phyloP scores from a whole-genome alignment of 2,329 filamentous ascomycete species.

The Myriosclerotinia duriaeana region DNA sequence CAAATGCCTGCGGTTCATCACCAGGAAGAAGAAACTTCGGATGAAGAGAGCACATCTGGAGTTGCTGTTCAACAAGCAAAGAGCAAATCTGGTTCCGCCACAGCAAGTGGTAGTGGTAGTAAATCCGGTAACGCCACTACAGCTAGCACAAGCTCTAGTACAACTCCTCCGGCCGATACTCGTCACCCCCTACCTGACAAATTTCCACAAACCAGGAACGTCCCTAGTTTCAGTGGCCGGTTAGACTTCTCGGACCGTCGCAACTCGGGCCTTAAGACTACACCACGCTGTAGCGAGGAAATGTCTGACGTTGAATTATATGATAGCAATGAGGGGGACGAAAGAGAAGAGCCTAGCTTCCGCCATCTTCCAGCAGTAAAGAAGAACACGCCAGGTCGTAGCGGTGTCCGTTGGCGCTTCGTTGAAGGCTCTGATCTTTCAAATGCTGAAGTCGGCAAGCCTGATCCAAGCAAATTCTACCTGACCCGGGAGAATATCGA shows the following conservation, averaged over 20 bases:
- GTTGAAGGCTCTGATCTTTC: conserved; percentile 8
- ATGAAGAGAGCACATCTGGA: too few relatives aligned
- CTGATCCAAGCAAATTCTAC: conserved; percentile 18
- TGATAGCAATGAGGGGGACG: conserved; percentile 9
- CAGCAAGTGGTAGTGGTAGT: background rate
- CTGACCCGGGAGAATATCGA: conserved; percentile 2
- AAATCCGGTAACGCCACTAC: too few relatives aligned
- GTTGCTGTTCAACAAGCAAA: background rate
- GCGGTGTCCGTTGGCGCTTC: conserved; percentile 4
- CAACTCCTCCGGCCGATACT: background rate
- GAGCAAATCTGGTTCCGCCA: fast-evolving
- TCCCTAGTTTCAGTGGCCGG: background rate
- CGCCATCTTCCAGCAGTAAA: conserved; percentile 1
- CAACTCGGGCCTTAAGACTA: background rate
- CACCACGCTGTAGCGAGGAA: conserved; percentile 8
- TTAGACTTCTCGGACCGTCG: background rate
- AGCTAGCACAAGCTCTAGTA: too few relatives aligned
- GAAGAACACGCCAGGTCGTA: conserved; percentile 17
- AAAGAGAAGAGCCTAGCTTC: background rate
- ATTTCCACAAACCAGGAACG: background rate
- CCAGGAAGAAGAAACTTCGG: background rate
- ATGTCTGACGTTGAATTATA: background rate
- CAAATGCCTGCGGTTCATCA: background rate
- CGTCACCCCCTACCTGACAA: background rate
- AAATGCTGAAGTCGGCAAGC: background rate